Evolutionary conservation across 2,329 filamentous ascomycete genomes (phyloP).

Genomic region (Lasiodiplodia sp.): DNA sequence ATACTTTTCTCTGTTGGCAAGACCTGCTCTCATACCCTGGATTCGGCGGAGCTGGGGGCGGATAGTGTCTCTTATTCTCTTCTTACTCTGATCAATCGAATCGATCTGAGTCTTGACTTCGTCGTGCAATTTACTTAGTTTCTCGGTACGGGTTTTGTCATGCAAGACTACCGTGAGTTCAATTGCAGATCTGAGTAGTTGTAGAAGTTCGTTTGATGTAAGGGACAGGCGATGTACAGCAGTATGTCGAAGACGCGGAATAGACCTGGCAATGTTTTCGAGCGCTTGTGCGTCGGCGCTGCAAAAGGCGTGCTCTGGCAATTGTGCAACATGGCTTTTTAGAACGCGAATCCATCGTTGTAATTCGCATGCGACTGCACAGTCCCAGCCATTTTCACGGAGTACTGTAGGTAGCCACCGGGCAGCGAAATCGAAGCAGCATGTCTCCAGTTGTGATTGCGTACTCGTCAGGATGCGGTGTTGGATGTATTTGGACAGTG

Average conservation of each 20-base stretch:
- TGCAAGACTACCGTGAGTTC: not conserved
- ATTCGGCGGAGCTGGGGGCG: not conserved
- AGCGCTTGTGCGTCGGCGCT: not conserved
- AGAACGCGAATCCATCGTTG: slow-evolving; percentile 44
- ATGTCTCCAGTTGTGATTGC: slow-evolving; percentile 49
- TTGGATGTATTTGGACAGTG: slow-evolving; percentile 46
- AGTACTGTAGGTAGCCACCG: slow-evolving; percentile 44
- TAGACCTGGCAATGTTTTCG: not conserved
- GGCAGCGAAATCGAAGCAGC: slow-evolving; percentile 49
- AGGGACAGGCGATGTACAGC: slow-evolving; percentile 3
- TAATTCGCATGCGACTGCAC: slow-evolving; percentile 47
- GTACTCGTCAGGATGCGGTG: slow-evolving; percentile 46
- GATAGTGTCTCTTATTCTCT: not conserved
- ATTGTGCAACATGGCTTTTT: slow-evolving; percentile 29
- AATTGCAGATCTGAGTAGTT: not conserved
- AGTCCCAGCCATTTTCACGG: slow-evolving; percentile 40
- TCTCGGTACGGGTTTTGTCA: not conserved
- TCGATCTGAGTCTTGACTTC: not conserved
- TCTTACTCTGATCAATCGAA: slow-evolving; percentile 1
- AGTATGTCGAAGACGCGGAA: slow-evolving; percentile 4
- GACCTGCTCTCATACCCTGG: slow-evolving; percentile 2
- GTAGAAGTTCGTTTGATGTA: slow-evolving; percentile 4
- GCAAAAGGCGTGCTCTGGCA: not conserved
- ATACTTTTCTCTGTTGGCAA: slow-evolving; percentile 6
- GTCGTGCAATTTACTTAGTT: not conserved